These are phyloP conservation scores for Hordeum pubiflorum DNA, from an alignment of 202 grass and related monocot species.

Conservation along the genomic window DNA sequence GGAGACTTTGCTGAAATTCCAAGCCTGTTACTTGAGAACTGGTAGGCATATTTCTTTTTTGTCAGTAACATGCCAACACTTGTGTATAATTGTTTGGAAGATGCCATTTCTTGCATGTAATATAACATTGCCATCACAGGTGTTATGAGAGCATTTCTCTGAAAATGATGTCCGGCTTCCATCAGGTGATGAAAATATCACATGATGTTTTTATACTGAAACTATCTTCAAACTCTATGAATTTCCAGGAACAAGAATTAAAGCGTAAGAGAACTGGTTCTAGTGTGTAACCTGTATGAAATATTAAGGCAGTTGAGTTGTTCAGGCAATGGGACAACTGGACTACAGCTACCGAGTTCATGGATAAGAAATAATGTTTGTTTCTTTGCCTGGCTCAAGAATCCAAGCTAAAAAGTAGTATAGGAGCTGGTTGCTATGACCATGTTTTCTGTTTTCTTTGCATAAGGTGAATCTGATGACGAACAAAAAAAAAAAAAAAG, in stretches of 20 bases:
- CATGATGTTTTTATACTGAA: constrained; percentile 7
- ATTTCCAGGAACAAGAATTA: background rate
- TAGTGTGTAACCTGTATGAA: background rate
- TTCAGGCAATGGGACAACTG: background rate
- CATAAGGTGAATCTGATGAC: constrained; percentile 1
- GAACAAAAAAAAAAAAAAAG: background rate
- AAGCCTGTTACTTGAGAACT: constrained; percentile 86
- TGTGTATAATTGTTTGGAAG: constrained; percentile 17
- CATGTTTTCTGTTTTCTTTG: constrained; percentile 2
- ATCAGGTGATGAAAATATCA: constrained; percentile 62
- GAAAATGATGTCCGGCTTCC: constrained; percentile 96
- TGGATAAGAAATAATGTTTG: constrained; percentile 24
- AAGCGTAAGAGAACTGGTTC: background rate
- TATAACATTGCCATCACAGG: constrained; percentile 35
- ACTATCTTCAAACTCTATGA: background rate
- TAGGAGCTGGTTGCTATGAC: background rate
- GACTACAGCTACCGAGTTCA: background rate
- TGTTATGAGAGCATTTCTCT: constrained; percentile 85
- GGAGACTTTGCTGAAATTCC: constrained; percentile 88
- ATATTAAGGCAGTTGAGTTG: background rate
- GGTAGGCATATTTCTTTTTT: constrained; percentile 39
- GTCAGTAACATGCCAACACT: constrained; percentile 2
- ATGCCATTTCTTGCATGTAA: constrained; percentile 18
- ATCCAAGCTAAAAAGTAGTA: constrained; percentile 1
- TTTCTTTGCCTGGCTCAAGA: background rate